Base-by-base conservation (phyloP, 371 early-diverging fungal species). In the Mortierella polycephala region DNA sequence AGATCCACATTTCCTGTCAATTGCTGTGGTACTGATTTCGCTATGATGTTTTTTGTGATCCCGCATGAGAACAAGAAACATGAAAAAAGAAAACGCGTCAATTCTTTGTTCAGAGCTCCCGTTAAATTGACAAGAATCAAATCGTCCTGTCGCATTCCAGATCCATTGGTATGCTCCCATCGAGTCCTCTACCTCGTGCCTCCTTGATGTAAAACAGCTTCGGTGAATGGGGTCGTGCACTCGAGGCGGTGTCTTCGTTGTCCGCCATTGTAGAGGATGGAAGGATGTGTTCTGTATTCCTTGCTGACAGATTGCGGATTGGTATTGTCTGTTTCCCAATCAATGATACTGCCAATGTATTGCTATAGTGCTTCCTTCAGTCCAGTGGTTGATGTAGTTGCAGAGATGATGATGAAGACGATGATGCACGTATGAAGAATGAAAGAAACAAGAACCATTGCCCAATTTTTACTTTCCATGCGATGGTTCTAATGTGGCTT, bases 1-100 rank as follows among this genome's bases (percentile, higher is more conserved):
- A 90, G 75, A 76, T 90, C 90, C 54, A 84, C 85, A 60, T 84
- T 86, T 57, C 87, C 90, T 23, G 86, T 84, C 69, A 88, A 64
- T 60, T 65, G 66, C 60, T 81, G 81, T 41, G 73, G 62, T n/a
- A 58, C 54, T 30, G 69, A 42, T 44, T 69, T 69, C 39, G 61
- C 79, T 77, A 59, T 30, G 30, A 30, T 30, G 30, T 30, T 30
- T 30, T 30, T 30, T 30, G 30, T 30, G 30, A 30, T 30, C 30
- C 30, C 2, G 2, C 20, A 16, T 46, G 20, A 53, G 37, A 73
- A 30, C 9, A 49, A 56, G 53, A 13, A 41, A n/a, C 5, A 18
- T 47, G 18, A 23, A 37, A 67, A 6, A 51, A 12, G 40, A 2
- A 13, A 30, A 57, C 13, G 20, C 58, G 49, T 41, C 49, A 49